Base-by-base conservation (phyloP, 2,329 filamentous ascomycete genomes). In the Ilyonectria mors-panacis region DNA sequence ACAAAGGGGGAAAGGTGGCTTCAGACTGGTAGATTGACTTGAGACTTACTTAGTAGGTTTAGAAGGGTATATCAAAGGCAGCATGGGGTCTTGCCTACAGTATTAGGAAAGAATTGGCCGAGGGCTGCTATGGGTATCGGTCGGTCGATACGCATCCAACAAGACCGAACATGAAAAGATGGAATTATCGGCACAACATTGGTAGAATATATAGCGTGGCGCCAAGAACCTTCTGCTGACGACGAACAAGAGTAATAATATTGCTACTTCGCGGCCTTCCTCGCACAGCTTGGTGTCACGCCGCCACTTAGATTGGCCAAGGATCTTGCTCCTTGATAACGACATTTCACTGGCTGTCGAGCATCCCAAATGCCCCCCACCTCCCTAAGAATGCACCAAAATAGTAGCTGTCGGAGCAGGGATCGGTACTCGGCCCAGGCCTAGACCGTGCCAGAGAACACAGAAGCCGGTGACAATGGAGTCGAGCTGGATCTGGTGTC, bases 401-500 rank as follows among this genome's bases (percentile, higher is more conserved):
- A 48, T 47, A 26, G 12, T 7, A 17, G 21, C 19, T n/a, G 37
- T 15, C 15, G 37, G 37, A 39, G 6, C 13, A 15, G 10, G 37
- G 13, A 39, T 39, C 17, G 37, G 13, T 10, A 6, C 6, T 39
- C 13, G 12, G 12, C 30, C 30, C 8, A 33, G 3, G 30, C 8
- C 30, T 33, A 33, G 26, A 39, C 37, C 37, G 17, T 39, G 37
- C 30, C 12, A 33, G n/a, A n/a, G n/a, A n/a, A n/a, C 39, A 42
- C 39, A 15, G 3, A 6, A 15, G 30, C 30, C 30, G 30, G 13
- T 50, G 37, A 53, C 28, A 50, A 30, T 39, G 53, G 33, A 39
- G 42, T 59, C 61, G 28, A 63, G 47, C 48, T 57, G 59, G n/a
- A 39, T 48, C 45, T 39, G 48, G 39, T 28, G 42, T 50, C 63